Percentiles rank a stretch among this genome's conserved stretches.
Evolutionary conservation across 495 filamentous ascomycete genomes (phyloP).

Genomic region (Aspergillus baeticus): DNA sequence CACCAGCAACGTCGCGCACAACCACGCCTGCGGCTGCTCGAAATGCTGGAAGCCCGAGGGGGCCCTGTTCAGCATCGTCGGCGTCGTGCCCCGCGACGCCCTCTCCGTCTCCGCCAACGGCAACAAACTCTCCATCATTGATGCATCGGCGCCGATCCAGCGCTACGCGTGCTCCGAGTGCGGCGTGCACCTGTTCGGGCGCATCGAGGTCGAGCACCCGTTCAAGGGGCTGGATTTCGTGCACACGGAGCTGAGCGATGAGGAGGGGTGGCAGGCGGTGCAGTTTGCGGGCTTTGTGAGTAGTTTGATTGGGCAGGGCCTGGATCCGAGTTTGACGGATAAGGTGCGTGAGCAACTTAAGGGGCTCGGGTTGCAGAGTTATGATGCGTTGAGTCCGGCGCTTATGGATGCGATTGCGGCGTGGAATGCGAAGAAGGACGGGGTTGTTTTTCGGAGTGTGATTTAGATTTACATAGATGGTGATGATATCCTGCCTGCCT

Average conservation of each 20-base stretch:
- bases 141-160: constrained; percentile 51
- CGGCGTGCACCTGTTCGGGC: constrained; percentile 56
- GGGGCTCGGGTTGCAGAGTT: constrained; percentile 49
- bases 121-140: constrained; percentile 53
- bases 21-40: constrained; percentile 65
- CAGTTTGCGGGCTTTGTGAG: constrained; percentile 60
- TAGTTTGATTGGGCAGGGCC: constrained; percentile 62
- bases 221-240: constrained; percentile 65
- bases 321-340: constrained; percentile 49
- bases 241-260: constrained; percentile 54
- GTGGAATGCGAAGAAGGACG: constrained; percentile 47
- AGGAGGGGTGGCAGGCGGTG: constrained; percentile 60
- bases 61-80: constrained; percentile 59
- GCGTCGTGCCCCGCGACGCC: constrained; percentile 47
- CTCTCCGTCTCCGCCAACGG: constrained; percentile 49
- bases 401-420: constrained; percentile 61
- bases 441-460: constrained; percentile 11
- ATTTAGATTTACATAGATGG: no score
- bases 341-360: constrained; percentile 49
- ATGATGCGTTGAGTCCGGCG: constrained; percentile 53
- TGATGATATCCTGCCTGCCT: no score
- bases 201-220: constrained; percentile 58
- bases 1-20: constrained; percentile 53
- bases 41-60: constrained; percentile 62
- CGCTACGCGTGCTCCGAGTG: constrained; percentile 57